phyloP scores from a whole-genome alignment of 495 filamentous ascomycete species.

The Annulohypoxylon moriforme region DNA sequence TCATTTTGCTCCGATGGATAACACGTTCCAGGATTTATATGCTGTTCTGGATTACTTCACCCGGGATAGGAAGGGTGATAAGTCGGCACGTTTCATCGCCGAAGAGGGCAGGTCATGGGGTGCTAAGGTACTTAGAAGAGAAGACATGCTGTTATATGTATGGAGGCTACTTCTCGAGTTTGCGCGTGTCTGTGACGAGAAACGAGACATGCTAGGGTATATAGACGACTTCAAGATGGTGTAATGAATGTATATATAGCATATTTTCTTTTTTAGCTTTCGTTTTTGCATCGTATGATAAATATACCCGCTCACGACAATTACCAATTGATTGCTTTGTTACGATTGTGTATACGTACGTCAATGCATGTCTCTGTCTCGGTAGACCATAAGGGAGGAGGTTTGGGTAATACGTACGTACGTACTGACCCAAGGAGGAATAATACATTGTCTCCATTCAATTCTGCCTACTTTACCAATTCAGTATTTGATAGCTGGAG shows the following conservation, averaged over 20 bases:
- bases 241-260: conserved; percentile 26
- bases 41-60: conserved; percentile 77
- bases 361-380: not conserved
- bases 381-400: not conserved
- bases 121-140: conserved; percentile 69
- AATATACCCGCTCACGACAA: not conserved
- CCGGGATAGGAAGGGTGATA: conserved; percentile 53
- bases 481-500: too few relatives aligned
- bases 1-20: conserved; percentile 79
- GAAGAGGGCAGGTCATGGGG: conserved; percentile 73
- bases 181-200: conserved; percentile 72
- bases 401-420: not conserved
- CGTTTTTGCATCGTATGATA: not conserved
- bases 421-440: too few relatives aligned
- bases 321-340: not conserved
- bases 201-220: conserved; percentile 70
- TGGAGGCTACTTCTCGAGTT: conserved; percentile 78
- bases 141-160: conserved; percentile 80
- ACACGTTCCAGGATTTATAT: conserved; percentile 74
- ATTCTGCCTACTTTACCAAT: too few relatives aligned
- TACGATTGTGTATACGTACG: not conserved
- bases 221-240: conserved; percentile 52
- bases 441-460: too few relatives aligned
- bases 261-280: conserved; percentile 5
- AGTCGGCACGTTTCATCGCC: conserved; percentile 64